Percentiles rank a stretch among this genome's conserved stretches.
These are phyloP conservation scores for Eimeria tenella DNA, from an alignment of 169 alveolate species.

Conservation along the genomic window DNA sequence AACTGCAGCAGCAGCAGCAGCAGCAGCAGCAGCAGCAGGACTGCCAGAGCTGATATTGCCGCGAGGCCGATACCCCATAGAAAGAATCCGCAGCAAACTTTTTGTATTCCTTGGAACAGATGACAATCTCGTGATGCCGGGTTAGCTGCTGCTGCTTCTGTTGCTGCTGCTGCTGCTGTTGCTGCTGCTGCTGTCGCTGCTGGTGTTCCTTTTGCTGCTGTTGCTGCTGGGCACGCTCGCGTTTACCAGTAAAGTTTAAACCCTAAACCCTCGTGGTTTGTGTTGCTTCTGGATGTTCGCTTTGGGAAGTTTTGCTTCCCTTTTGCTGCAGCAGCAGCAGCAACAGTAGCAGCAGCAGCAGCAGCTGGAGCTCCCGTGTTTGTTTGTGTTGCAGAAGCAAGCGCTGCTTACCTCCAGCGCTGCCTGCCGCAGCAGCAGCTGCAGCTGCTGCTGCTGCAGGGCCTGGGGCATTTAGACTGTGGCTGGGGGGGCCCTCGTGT, in stretches of 20 bases:
- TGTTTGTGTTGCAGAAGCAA: neutral
- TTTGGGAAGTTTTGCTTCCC: neutral
- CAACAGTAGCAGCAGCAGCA: neutral
- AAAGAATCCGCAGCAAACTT: conserved; percentile 35
- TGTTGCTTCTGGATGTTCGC: neutral
- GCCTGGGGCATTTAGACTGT: conserved; percentile 47
- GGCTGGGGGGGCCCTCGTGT: conserved; percentile 48
- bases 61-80: conserved; percentile 69
- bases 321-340: conserved; percentile 10
- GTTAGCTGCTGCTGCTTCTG: conserved; percentile 50
- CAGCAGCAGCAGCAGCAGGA: conserved; percentile 32
- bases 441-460: conserved; percentile 36
- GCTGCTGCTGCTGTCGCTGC: neutral
- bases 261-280: conserved; percentile 6
- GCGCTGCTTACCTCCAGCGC: conserved; percentile 18
- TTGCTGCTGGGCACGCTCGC: neutral
- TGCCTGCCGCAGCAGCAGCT: conserved; percentile 29
- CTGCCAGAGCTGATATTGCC: conserved; percentile 1
- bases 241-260: conserved; percentile 4
- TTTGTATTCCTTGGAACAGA: conserved; percentile 64
- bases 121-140: conserved; percentile 74
- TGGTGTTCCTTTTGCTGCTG: neutral
- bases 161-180: conserved; percentile 35
- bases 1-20: conserved; percentile 12
- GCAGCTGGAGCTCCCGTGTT: neutral